Conservation (phyloP, 2,329 filamentous ascomycete species). For the Fusarium vanettenii region DNA sequence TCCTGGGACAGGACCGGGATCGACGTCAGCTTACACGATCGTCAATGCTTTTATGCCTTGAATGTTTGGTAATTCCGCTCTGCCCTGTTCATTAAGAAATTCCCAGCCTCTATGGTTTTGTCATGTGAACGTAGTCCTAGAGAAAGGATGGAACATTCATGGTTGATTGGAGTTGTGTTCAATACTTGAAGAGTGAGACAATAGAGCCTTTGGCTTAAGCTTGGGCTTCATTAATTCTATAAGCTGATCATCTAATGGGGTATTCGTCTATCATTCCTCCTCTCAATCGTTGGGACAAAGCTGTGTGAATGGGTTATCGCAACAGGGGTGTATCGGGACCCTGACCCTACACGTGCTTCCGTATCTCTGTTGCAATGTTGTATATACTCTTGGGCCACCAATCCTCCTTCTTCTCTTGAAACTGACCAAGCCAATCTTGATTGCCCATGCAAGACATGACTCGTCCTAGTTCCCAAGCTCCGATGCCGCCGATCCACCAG, state of each 20-base stretch:
- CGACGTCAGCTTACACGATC: neutral
- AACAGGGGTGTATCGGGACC: neutral
- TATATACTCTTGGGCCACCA: constrained; percentile 55
- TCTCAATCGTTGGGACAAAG: neutral
- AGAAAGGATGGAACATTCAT: neutral
- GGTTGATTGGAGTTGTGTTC: neutral
- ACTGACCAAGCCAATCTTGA: constrained; percentile 15
- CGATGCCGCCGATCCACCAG: constrained; percentile 54
- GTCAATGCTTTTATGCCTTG: neutral
- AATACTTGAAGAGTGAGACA: accelerated
- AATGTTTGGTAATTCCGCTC: neutral
- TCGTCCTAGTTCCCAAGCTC: constrained; percentile 48
- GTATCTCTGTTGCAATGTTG: constrained; percentile 21
- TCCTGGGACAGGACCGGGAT: neutral
- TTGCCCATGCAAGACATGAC: constrained; percentile 35
- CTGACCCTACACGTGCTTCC: neutral
- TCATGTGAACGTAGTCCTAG: too few species aligned
- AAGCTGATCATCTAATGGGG: neutral
- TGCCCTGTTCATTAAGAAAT: neutral
- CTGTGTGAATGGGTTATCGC: neutral
- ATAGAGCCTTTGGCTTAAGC: neutral
- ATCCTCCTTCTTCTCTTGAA: neutral
- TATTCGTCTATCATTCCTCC: neutral
- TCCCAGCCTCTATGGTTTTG: neutral
- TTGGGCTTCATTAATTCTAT: neutral